Percentiles rank a stretch among this genome's conserved stretches.
These are phyloP conservation scores for Psilocybe cubensis DNA, from an alignment of 768 basidiomycete species.

Conservation along the genomic window DNA sequence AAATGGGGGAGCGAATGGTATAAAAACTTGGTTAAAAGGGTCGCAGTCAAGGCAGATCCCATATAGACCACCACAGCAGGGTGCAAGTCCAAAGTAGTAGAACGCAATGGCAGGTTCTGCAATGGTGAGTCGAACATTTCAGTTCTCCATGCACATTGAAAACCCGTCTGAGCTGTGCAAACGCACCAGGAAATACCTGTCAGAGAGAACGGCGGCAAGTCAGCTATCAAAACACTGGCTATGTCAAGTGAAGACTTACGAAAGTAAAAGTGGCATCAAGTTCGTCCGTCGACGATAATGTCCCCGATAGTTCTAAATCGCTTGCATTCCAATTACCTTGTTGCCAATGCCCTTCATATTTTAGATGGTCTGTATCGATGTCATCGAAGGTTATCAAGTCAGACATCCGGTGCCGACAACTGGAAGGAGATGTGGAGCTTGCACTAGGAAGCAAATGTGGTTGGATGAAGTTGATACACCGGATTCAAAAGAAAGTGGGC, in stretches of 20 bases:
- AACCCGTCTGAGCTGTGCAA: neutral
- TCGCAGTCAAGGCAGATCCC: conserved; percentile 38
- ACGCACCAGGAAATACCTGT: conserved; percentile 18
- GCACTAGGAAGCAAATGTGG: neutral
- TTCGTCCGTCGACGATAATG: conserved; percentile 26
- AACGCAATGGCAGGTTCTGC: conserved; percentile 30
- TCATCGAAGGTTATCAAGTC: conserved; percentile 26
- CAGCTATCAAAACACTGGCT: neutral
- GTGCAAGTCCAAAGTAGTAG: conserved; percentile 31
- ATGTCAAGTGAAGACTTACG: conserved; percentile 20
- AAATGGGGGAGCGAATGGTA: conserved; percentile 31
- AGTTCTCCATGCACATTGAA: neutral
- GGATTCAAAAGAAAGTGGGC: too few species aligned
- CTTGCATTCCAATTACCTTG: conserved; percentile 30
- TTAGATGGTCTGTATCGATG: conserved; percentile 19
- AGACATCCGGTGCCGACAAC: neutral
- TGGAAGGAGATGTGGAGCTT: neutral
- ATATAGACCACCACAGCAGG: conserved; percentile 30
- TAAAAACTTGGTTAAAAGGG: conserved; percentile 24
- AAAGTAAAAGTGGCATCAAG: conserved; percentile 31
- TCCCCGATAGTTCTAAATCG: conserved; percentile 30
- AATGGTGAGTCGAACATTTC: neutral
- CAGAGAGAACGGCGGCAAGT: neutral
- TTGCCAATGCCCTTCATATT: conserved; percentile 19
- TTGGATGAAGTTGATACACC: neutral